Base-by-base conservation (phyloP, 805 yeast genomes). In the Spathaspora passalidarum region DNA sequence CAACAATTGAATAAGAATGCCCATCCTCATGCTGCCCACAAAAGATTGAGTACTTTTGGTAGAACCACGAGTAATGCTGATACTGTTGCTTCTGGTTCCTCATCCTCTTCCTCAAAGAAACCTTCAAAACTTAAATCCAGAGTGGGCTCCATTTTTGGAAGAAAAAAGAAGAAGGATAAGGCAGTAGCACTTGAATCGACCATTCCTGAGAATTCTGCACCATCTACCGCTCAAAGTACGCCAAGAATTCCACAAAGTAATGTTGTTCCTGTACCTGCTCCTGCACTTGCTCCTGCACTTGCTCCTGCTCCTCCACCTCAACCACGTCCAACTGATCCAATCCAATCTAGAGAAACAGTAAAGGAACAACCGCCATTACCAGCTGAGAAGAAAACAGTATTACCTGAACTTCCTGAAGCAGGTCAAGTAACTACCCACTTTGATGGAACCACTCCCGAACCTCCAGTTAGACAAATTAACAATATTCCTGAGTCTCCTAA, bases 101-200 rank as follows among this genome's bases (percentile, higher is more conserved):
- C 37, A 13, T 9, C 18, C 1, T 7, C 18, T 22, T 16, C 34
- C 9, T 8, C 20, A 16, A 16, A 22, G 6, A 20, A 38, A 2
- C 29, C 26, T 16, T 65, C 69, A n/a, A 75, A 73, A 39, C 62
- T 87, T 55, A 80, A 80, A 63, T 84, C 90, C 5, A 81, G 71
- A 56, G 84, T 87, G 46, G 95, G 95, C 8, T 84, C 94, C 0
- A 78, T 87, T 50, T 81, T 87, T 56, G 83, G 86, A 38, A 78
- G 81, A 52, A 83, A 79, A 61, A 81, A 80, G 56, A 71, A 73
- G 50, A 42, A 51, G 44, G 48, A 38, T 9, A 47, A 39, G 16
- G 17, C 3, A 32, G 2, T n/a, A 25, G 18, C 18, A 11, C 25
- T n/a, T 20, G 47, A 25, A 13, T 25, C 32, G 5, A 50, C 65